phyloP scores from a whole-genome alignment of 257 asterid species.

The Jacaranda copaia region DNA sequence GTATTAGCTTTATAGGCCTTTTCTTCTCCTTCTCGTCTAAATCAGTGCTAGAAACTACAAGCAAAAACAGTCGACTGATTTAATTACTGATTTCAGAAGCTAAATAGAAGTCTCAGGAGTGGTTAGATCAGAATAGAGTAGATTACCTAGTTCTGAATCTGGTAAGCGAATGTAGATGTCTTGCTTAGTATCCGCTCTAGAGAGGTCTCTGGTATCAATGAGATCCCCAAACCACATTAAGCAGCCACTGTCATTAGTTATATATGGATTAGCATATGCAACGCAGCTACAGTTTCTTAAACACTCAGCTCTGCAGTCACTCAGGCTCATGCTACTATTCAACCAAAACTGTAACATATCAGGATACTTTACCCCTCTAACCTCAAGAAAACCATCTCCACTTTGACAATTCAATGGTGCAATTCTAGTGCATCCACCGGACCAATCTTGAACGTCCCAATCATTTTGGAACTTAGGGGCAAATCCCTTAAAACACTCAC shows the following conservation, averaged over 20 bases:
- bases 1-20: no score
- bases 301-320: constrained; percentile 37
- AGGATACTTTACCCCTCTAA: background rate
- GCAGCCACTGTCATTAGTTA: no score
- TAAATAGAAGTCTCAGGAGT: no score
- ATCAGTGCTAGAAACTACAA: background rate
- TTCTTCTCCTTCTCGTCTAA: background rate
- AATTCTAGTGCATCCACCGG: constrained; percentile 27
- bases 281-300: no score
- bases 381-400: background rate
- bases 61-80: background rate
- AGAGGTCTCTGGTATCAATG: background rate
- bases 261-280: no score
- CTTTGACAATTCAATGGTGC: background rate
- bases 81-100: background rate
- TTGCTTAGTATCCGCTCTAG: constrained; percentile 15
- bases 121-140: background rate
- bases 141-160: background rate
- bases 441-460: constrained; percentile 27
- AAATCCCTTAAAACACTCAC: constrained; percentile 41
- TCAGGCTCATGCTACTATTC: constrained; percentile 33
- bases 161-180: constrained; percentile 3
- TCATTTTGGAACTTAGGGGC: background rate
- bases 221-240: no score
- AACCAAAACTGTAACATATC: constrained; percentile 36